A percentile compares a stretch with the other conserved stretches of the same genome.
Evolutionary conservation across 495 filamentous ascomycete species (phyloP).

Genomic region (Penicillium arizonense): DNA sequence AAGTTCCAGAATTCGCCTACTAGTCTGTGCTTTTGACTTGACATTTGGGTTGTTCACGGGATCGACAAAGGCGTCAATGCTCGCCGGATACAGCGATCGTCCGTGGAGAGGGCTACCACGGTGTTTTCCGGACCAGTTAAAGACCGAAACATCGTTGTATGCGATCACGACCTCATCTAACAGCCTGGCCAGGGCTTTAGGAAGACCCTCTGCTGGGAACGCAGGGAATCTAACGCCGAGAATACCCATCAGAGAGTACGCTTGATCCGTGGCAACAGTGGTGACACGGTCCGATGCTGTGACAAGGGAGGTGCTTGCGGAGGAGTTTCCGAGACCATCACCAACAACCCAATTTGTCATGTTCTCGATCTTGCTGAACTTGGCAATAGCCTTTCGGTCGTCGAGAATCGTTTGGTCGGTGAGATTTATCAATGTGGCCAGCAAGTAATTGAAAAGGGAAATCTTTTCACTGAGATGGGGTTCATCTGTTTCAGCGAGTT

Average conservation of each 20-base stretch:
- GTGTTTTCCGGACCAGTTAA: conserved; percentile 15
- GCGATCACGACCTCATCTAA: conserved; percentile 16
- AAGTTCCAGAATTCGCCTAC: conserved; percentile 1
- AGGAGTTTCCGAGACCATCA: background rate
- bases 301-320: conserved; percentile 11
- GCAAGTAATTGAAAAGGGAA: background rate
- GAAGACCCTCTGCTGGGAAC: conserved; percentile 17
- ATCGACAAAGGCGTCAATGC: conserved; percentile 13
- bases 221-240: conserved; percentile 14
- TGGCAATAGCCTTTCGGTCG: conserved; percentile 4
- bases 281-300: conserved; percentile 9
- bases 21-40: conserved; percentile 3
- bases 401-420: background rate
- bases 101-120: conserved; percentile 9
- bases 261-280: conserved; percentile 12
- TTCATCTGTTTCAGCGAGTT: background rate
- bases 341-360: background rate
- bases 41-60: background rate
- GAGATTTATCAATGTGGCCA: background rate
- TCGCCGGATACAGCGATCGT: conserved; percentile 12
- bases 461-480: background rate
- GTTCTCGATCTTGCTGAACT: conserved; percentile 3
- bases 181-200: conserved; percentile 13
- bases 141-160: conserved; percentile 14
- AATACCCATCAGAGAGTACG: conserved; percentile 21